Evolutionary conservation across 148 eudicot species (phyloP), one percentile per base, ranked within the genome.

Genomic region (Drosera capensis): DNA sequence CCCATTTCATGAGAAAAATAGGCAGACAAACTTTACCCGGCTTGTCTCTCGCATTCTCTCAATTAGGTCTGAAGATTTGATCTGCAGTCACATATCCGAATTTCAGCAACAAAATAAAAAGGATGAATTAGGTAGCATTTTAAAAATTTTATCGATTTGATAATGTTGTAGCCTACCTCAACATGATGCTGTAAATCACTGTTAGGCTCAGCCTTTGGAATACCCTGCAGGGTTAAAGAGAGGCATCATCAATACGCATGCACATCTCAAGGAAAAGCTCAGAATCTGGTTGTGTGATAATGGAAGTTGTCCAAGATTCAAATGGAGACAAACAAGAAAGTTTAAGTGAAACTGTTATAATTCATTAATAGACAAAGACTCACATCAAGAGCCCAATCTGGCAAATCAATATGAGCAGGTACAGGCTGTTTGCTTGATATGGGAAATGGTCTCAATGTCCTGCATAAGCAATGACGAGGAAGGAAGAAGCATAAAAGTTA

Each of bases 301-400:
- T n/a, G n/a, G n/a, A n/a, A n/a, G n/a, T n/a, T n/a, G n/a, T n/a
- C n/a, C n/a, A n/a, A n/a, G n/a, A n/a, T n/a, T n/a, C n/a, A n/a
- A n/a, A n/a, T n/a, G n/a, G 1, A 17, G 42, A 28, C 11, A 9
- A 9, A n/a, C 26, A 52, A 9, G 20, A n/a, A 2, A 8, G 16
- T 8, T 18, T 24, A 25, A 28, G 36, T 2, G 11, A 40, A 35
- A 40, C 28, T 25, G 12, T 20, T 19, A 20, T 40, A 40, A 16
- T 15, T 22, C 45, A 36, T 28, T 17, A 28, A 42, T 22, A 35
- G 35, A 31, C 24, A 37, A 40, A 3, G n/a, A 59, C 96, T 77
- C 62, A 87, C 96, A 66, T 80, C 93, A 61, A 48, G 17, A 52
- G 95, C 95, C 97, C 95, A 90, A 56, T 90, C 97, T 63, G 95